Evolutionary conservation across 495 filamentous ascomycete genomes (phyloP).

Genomic region (Rhizodiscina lignyota): DNA sequence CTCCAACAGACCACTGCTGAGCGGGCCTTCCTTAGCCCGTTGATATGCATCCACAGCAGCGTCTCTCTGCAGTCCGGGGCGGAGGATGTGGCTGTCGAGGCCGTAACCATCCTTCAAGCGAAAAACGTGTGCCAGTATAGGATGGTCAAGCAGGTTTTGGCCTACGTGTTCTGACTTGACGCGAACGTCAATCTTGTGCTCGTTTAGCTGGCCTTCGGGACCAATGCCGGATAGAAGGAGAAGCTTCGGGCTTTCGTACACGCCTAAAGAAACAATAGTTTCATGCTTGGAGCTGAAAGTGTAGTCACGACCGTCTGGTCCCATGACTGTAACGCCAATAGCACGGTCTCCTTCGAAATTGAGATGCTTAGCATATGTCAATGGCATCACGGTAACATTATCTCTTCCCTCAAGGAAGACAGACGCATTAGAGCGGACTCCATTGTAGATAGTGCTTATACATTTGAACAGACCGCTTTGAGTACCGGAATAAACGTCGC

Average conservation of each 20-base stretch:
- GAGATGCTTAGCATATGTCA: slow-evolving; percentile 32
- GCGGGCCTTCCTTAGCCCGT: slow-evolving; percentile 31
- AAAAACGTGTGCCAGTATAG: slow-evolving; percentile 32
- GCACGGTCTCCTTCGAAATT: slow-evolving; percentile 31
- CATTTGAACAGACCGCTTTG: slow-evolving; percentile 38
- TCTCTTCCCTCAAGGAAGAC: slow-evolving; percentile 35
- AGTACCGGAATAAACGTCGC: slow-evolving; percentile 39
- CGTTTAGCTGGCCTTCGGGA: slow-evolving; percentile 7
- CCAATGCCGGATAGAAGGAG: slow-evolving; percentile 23
- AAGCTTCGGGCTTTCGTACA: slow-evolving; percentile 14
- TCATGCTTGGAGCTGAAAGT: slow-evolving; percentile 11
- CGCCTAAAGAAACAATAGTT: slow-evolving; percentile 14
- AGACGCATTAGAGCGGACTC: slow-evolving; percentile 35
- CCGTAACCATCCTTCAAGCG: slow-evolving; percentile 36
- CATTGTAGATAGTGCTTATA: slow-evolving; percentile 40
- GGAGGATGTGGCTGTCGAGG: slow-evolving; percentile 36
- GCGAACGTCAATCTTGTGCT: slow-evolving; percentile 7
- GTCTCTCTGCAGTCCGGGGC: slow-evolving; percentile 29
- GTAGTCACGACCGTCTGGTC: slow-evolving; percentile 4
- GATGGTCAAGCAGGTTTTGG: slow-evolving; percentile 28
- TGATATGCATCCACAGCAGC: slow-evolving; percentile 29
- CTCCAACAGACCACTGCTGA: slow-evolving; percentile 34
- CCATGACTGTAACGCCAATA: slow-evolving; percentile 22
- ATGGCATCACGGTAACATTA: slow-evolving; percentile 35
- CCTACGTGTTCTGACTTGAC: slow-evolving; percentile 22